phyloP scores from a whole-genome alignment of 805 yeast species.

The Yueomyces sinensis region DNA sequence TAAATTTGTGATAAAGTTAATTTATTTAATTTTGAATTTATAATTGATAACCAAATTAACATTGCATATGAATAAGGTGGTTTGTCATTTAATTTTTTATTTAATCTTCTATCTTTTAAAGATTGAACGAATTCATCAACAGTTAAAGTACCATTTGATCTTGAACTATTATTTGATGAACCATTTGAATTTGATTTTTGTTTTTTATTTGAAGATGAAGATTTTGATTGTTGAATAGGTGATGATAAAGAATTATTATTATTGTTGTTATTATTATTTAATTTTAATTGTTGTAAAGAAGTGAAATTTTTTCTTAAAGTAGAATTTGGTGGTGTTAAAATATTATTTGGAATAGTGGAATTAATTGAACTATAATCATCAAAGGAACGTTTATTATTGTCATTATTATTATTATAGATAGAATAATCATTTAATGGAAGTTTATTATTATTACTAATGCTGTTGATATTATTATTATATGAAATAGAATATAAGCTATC shows the following conservation, averaged over 20 bases:
- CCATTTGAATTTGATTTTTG: conserved; percentile 11
- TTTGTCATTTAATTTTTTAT: conserved; percentile 28
- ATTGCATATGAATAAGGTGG: conserved; percentile 92
- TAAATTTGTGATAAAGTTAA: conserved; percentile 74
- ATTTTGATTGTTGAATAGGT: conserved; percentile 18
- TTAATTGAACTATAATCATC: background rate
- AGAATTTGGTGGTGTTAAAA: conserved; percentile 21
- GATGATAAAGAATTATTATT: conserved; percentile 12
- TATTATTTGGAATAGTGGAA: background rate
- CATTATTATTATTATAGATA: no score
- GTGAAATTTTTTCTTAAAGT: conserved; percentile 8
- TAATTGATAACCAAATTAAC: conserved; percentile 83
- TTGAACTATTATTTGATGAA: conserved; percentile 14
- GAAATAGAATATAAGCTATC: no score
- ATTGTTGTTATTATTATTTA: background rate
- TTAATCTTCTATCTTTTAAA: conserved; percentile 7
- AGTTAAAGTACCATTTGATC: conserved; percentile 20
- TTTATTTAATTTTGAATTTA: conserved; percentile 60
- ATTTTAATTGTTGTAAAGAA: background rate
- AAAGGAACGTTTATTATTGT: no score
- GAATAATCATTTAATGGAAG: no score
- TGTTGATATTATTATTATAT: no score
- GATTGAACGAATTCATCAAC: conserved; percentile 18
- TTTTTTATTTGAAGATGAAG: no score
- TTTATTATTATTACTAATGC: no score